Evolutionary conservation across 2,329 filamentous ascomycete genomes (phyloP).

Genomic region (Trichoderma asperellum): DNA sequence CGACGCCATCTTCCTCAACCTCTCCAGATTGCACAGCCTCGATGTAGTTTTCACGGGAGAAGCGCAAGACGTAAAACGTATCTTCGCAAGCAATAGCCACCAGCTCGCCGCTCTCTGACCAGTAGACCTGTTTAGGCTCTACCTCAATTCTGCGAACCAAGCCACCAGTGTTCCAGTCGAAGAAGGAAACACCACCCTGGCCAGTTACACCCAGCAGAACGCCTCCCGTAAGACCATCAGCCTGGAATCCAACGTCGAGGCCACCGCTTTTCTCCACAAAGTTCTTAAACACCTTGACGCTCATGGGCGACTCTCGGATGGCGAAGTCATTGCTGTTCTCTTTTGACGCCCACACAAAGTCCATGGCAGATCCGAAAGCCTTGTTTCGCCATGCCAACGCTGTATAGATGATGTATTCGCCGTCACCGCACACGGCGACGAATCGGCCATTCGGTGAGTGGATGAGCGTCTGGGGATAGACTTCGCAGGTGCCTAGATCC

Average conservation of each 20-base stretch:
- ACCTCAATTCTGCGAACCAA: slow-evolving; percentile 91
- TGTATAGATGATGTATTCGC: slow-evolving; percentile 99
- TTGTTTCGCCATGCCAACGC: slow-evolving; percentile 96
- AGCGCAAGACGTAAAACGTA: slow-evolving; percentile 91
- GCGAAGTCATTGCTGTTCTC: slow-evolving; percentile 99
- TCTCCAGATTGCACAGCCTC: slow-evolving; percentile 81
- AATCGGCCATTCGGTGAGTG: slow-evolving; percentile 97
- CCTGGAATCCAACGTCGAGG: slow-evolving; percentile 92
- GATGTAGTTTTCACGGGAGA: slow-evolving; percentile 85
- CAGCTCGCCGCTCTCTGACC: slow-evolving; percentile 95
- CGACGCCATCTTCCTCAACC: slow-evolving; percentile 88
- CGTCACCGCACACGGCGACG: slow-evolving; percentile 82
- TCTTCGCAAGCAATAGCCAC: slow-evolving; percentile 93
- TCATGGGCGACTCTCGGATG: slow-evolving; percentile 90
- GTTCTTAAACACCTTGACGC: slow-evolving; percentile 97
- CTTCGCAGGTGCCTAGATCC: slow-evolving; percentile 92
- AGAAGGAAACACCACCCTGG: slow-evolving; percentile 92
- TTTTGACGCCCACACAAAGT: slow-evolving; percentile 96
- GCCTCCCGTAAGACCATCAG: slow-evolving; percentile 87
- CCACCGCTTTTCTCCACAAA: slow-evolving; percentile 90
- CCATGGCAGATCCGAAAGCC: slow-evolving; percentile 90
- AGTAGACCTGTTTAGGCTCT: slow-evolving; percentile 77
- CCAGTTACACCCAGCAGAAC: slow-evolving; percentile 92
- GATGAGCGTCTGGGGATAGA: slow-evolving; percentile 91
- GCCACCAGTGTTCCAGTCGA: slow-evolving; percentile 90